Percentiles rank a stretch among this genome's conserved stretches.
Conservation (phyloP, 2,329 filamentous ascomycete species). For the Moelleriella libera region DNA sequence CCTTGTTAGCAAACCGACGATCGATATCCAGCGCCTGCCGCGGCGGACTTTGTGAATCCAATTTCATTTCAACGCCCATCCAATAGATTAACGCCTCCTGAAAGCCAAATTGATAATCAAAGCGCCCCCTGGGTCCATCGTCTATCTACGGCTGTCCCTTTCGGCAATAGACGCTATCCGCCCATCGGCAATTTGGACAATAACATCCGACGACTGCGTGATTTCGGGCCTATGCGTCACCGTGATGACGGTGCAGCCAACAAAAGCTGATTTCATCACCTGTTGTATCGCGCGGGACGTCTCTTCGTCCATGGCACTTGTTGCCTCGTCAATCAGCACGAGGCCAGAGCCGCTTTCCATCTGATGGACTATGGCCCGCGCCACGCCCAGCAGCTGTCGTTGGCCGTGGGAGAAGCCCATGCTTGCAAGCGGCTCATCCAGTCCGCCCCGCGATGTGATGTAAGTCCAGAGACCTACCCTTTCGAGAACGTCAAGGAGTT, state of each 20-base stretch:
- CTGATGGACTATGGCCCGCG: constrained; percentile 4
- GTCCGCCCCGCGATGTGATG: constrained; percentile 3
- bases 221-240: neutral
- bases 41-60: too few relatives aligned
- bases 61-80: too few relatives aligned
- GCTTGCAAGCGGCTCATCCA: constrained; percentile 4
- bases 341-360: neutral
- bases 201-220: neutral
- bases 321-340: constrained; percentile 5
- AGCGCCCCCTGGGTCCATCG: too few relatives aligned
- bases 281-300: constrained; percentile 1
- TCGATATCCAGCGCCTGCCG: too few relatives aligned
- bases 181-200: neutral
- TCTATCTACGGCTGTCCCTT: too few relatives aligned
- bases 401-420: constrained; percentile 7
- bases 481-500: constrained; percentile 3
- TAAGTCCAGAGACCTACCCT: constrained; percentile 5
- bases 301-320: constrained; percentile 4
- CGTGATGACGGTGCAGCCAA: neutral
- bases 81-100: too few relatives aligned
- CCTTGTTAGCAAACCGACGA: too few relatives aligned
- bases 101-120: too few relatives aligned
- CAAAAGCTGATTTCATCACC: neutral
- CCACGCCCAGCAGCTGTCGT: constrained; percentile 7
- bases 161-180: neutral